phyloP scores from a whole-genome alignment of 2,329 filamentous ascomycete genomes.

The Aspergillus bombycis region DNA sequence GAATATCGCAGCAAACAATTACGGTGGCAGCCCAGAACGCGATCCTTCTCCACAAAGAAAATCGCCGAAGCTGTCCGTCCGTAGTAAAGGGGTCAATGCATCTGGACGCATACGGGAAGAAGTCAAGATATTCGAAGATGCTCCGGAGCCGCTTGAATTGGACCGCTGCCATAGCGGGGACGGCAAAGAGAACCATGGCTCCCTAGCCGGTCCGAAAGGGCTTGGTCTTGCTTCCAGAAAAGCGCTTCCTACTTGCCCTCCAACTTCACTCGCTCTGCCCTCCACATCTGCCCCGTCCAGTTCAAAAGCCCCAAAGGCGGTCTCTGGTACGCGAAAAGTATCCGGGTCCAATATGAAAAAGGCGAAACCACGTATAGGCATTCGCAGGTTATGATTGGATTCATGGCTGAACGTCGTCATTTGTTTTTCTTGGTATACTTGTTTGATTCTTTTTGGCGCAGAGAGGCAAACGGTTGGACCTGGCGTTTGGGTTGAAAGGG shows the following conservation, averaged over 20 bases:
- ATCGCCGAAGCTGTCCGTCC: conserved; percentile 38
- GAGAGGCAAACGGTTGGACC: not conserved
- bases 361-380: conserved; percentile 38
- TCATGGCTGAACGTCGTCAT: not conserved
- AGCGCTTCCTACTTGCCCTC: conserved; percentile 4
- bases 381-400: conserved; percentile 36
- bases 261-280: conserved; percentile 8
- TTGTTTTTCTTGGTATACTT: not conserved
- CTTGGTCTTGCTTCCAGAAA: conserved; percentile 7
- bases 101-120: conserved; percentile 30
- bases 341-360: conserved; percentile 27
- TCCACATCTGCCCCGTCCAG: conserved; percentile 14
- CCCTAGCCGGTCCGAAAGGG: conserved; percentile 19
- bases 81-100: conserved; percentile 27
- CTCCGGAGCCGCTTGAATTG: conserved; percentile 20
- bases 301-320: conserved; percentile 23
- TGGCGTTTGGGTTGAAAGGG: not conserved
- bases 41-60: conserved; percentile 35
- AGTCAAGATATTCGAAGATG: conserved; percentile 38
- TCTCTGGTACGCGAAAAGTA: conserved; percentile 27
- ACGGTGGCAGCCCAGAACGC: conserved; percentile 15
- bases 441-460: not conserved
- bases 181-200: conserved; percentile 30
- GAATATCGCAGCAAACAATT: conserved; percentile 45
- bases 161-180: conserved; percentile 23